phyloP scores from a whole-genome alignment of 2,329 filamentous ascomycete species.

The Salinomyces thailandicus region DNA sequence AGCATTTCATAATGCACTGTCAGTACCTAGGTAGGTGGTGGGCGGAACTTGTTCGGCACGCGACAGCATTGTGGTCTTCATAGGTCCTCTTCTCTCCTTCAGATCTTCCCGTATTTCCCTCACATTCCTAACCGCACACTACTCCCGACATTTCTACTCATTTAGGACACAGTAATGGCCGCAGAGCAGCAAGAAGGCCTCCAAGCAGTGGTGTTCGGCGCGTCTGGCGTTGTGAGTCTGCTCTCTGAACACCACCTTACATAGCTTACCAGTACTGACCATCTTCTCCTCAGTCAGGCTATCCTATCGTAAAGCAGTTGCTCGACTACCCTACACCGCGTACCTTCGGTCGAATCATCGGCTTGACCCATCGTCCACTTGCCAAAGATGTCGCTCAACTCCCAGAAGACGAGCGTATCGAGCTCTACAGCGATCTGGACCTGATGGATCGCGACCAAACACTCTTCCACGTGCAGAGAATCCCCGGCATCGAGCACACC shows the following conservation, averaged over 20 bases:
- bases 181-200: background rate
- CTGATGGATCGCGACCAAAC: constrained; percentile 26
- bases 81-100: too few relatives aligned
- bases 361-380: constrained; percentile 38
- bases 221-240: constrained; percentile 31
- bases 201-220: constrained; percentile 29
- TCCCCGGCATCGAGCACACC: constrained; percentile 29
- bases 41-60: too few relatives aligned
- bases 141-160: too few relatives aligned
- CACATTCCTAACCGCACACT: too few relatives aligned
- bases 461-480: constrained; percentile 10
- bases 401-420: constrained; percentile 32
- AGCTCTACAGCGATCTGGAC: constrained; percentile 35
- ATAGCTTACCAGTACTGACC: background rate
- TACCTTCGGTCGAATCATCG: constrained; percentile 37
- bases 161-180: too few relatives aligned
- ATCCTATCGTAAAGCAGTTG: constrained; percentile 39
- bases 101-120: too few relatives aligned
- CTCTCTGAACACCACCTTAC: background rate
- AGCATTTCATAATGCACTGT: too few relatives aligned
- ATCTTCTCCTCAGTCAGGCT: constrained; percentile 26
- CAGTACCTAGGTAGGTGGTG: too few relatives aligned
- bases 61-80: too few relatives aligned
- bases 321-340: constrained; percentile 36
- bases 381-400: constrained; percentile 24